Percentiles rank a stretch among this genome's conserved stretches.
Conservation (phyloP, 768 basidiomycete species). For the Terana coerulea region DNA sequence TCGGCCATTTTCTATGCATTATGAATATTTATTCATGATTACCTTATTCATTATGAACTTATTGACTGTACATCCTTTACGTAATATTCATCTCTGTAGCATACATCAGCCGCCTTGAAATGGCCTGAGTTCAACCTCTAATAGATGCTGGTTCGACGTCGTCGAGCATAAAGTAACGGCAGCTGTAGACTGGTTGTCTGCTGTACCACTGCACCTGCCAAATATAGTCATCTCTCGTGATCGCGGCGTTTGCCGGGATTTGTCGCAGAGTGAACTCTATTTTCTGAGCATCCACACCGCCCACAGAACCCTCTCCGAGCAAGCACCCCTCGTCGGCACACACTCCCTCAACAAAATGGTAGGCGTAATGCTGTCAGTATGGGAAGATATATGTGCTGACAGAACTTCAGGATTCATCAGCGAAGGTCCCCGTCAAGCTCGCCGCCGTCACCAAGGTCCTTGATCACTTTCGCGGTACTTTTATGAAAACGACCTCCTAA, state of each 20-base stretch:
- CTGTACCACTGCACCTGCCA: background rate
- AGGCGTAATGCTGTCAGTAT: background rate
- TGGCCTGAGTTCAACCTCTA: background rate
- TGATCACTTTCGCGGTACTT: constrained; percentile 2
- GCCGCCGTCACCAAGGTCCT: constrained; percentile 94
- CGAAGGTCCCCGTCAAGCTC: constrained; percentile 91
- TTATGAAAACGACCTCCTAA: constrained; percentile 11
- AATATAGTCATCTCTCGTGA: background rate
- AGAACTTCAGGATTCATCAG: constrained; percentile 61
- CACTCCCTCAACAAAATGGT: constrained; percentile 28
- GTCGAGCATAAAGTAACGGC: background rate
- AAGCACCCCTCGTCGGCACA: constrained; percentile 23
- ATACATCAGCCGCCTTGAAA: background rate
- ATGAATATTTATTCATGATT: too few species aligned
- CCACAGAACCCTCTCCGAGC: constrained; percentile 23
- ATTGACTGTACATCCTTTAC: background rate
- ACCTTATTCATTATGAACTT: background rate
- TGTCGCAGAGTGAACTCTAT: constrained; percentile 25
- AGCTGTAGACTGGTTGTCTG: too few species aligned
- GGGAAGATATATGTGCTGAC: constrained; percentile 15
- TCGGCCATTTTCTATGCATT: too few species aligned
- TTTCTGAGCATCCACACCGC: constrained; percentile 27
- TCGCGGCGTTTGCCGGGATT: constrained; percentile 21
- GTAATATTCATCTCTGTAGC: background rate
- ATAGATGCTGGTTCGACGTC: background rate